These are phyloP conservation scores for Cyberlindnera samutprakarnensis DNA, from an alignment of 805 yeast species.

Conservation along the genomic window DNA sequence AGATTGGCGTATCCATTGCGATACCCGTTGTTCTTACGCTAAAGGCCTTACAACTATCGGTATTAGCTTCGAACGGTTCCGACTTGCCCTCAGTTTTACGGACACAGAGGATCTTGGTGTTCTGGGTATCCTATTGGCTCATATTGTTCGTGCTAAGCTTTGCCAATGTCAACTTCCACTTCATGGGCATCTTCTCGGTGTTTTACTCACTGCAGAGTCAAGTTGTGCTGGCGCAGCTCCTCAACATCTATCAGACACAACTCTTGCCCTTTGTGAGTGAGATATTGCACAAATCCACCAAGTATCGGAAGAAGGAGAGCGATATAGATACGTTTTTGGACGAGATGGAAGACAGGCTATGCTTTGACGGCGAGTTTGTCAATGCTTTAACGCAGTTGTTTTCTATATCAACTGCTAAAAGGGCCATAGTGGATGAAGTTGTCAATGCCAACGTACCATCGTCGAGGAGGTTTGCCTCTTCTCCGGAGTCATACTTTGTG, in stretches of 20 bases:
- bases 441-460: too few relatives aligned
- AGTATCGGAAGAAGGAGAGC: neutral
- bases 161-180: constrained; percentile 12
- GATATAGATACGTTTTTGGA: constrained; percentile 5
- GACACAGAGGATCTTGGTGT: constrained; percentile 6
- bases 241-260: constrained; percentile 7
- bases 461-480: too few relatives aligned
- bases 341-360: constrained; percentile 2
- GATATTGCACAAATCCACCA: neutral
- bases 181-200: constrained; percentile 8
- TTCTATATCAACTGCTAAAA: neutral
- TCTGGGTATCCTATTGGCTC: constrained; percentile 19
- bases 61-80: neutral
- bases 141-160: constrained; percentile 6
- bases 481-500: too few relatives aligned
- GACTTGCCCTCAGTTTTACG: too few relatives aligned
- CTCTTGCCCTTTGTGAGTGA: constrained; percentile 4
- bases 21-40: constrained; percentile 11
- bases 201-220: constrained; percentile 7
- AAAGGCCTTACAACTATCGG: constrained; percentile 11
- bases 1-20: neutral
- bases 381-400: neutral
- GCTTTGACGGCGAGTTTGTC: constrained; percentile 5
- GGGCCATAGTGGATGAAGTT: neutral
- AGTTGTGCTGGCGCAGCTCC: constrained; percentile 1